Percentiles rank a stretch among this genome's conserved stretches.
phyloP scores from a whole-genome alignment of 2,329 filamentous ascomycete genomes.

The Ceratocystiopsis sp. region DNA sequence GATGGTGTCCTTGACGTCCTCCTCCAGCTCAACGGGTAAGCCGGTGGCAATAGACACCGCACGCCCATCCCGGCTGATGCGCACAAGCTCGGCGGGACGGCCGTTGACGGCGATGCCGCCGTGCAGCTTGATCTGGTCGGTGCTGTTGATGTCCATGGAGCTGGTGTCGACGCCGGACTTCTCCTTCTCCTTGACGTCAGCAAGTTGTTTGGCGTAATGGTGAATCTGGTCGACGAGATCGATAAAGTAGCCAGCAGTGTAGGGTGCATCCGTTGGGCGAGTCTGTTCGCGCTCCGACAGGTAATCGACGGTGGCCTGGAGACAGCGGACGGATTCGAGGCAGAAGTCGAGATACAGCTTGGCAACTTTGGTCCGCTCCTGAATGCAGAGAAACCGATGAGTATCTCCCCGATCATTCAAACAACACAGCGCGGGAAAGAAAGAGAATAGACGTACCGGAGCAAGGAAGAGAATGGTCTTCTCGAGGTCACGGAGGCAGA shows the following conservation, averaged over 20 bases:
- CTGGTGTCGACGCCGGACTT: not conserved
- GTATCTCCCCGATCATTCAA: constrained; percentile 42
- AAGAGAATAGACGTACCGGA: constrained; percentile 57
- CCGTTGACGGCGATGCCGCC: constrained; percentile 72
- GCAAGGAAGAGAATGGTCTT: constrained; percentile 84
- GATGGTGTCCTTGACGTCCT: constrained; percentile 27
- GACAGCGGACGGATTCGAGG: constrained; percentile 75
- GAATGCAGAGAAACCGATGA: constrained; percentile 52
- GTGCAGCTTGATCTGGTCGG: constrained; percentile 60
- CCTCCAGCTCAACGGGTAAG: constrained; percentile 40
- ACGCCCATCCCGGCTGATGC: constrained; percentile 64
- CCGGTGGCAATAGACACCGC: constrained; percentile 62
- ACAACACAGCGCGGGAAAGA: constrained; percentile 19
- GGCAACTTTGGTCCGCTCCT: constrained; percentile 63
- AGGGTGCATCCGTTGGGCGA: constrained; percentile 70
- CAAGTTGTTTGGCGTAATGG: constrained; percentile 73
- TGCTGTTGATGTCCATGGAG: constrained; percentile 13
- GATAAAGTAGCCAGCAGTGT: constrained; percentile 92
- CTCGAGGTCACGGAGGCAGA: constrained; percentile 82
- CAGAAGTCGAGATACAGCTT: constrained; percentile 70
- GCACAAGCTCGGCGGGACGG: constrained; percentile 67
- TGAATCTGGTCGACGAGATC: constrained; percentile 89
- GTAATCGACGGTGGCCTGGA: constrained; percentile 76
- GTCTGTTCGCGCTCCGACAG: constrained; percentile 76
- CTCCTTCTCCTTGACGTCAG: constrained; percentile 48